Evolutionary conservation across 306 rosid genomes (phyloP).

Genomic region (Crotalaria pallida): DNA sequence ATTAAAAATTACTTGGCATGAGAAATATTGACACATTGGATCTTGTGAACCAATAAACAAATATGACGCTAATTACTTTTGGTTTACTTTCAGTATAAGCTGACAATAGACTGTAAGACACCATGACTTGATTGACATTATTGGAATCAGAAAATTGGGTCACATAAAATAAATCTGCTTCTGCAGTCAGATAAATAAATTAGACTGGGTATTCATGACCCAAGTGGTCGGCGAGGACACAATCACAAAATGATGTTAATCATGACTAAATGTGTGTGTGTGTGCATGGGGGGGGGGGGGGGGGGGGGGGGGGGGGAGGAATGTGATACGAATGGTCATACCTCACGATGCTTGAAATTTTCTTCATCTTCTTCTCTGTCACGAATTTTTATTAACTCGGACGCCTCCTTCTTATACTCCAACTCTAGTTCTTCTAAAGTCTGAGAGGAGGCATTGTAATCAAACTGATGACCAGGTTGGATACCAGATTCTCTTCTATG

Average conservation of each 20-base stretch:
- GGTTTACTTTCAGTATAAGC: not conserved
- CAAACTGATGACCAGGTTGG: constrained; percentile 64
- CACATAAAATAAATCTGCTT: not conserved
- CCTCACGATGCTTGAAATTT: constrained; percentile 92
- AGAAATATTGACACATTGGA: not conserved
- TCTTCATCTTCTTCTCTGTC: constrained; percentile 98
- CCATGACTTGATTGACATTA: not conserved
- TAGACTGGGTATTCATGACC: not conserved
- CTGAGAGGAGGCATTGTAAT: constrained; percentile 45
- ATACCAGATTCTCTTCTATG: constrained; percentile 70
- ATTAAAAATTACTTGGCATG: not conserved
- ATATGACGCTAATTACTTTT: not conserved
- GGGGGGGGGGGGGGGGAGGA: too few species aligned
- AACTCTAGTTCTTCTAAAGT: constrained; percentile 82
- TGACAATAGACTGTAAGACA: not conserved
- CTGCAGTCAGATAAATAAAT: not conserved
- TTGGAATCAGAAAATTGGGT: not conserved
- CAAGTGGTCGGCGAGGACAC: too few species aligned
- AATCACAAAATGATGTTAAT: constrained; percentile 5
- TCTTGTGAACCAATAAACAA: not conserved
- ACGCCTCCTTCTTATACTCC: constrained; percentile 74
- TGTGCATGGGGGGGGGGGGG: too few species aligned
- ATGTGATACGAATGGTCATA: constrained; percentile 26
- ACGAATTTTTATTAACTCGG: constrained; percentile 65
- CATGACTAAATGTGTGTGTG: constrained; percentile 12